Conservation (phyloP, 352 stramenopile species). For the Phytophthora uliginosa region DNA sequence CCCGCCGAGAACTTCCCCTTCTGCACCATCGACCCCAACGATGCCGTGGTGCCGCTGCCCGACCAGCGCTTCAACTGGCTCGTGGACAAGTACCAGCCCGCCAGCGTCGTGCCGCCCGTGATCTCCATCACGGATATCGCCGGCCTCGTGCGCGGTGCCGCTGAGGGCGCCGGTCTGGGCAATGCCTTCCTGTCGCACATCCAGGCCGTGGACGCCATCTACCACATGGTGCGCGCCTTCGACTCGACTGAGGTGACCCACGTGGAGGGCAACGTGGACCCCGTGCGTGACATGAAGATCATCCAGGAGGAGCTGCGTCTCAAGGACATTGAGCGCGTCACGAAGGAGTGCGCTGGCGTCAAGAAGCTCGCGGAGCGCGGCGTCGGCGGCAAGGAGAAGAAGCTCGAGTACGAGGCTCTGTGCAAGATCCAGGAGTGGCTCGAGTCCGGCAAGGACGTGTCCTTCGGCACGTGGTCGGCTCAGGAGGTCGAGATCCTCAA, state of each 20-base stretch:
- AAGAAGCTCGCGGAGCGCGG: slow-evolving; percentile 92
- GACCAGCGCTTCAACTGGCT: slow-evolving; percentile 99
- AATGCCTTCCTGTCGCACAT: slow-evolving; percentile 99
- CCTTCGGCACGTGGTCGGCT: slow-evolving; percentile 92
- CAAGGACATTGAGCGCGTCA: slow-evolving; percentile 97
- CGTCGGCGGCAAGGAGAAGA: slow-evolving; percentile 96
- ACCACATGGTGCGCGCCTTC: slow-evolving; percentile 98
- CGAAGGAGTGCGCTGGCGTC: slow-evolving; percentile 79
- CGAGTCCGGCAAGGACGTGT: slow-evolving; percentile 90
- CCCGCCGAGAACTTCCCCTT: slow-evolving; percentile 96
- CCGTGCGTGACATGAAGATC: slow-evolving; percentile 99
- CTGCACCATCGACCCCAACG: slow-evolving; percentile 99
- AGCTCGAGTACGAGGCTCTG: slow-evolving; percentile 93
- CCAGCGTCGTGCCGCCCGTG: slow-evolving; percentile 96
- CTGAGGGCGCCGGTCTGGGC: slow-evolving; percentile 98
- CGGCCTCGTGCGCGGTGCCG: slow-evolving; percentile 97
- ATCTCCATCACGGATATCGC: slow-evolving; percentile 99
- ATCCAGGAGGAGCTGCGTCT: slow-evolving; percentile 99
- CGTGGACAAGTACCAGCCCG: slow-evolving; percentile 96
- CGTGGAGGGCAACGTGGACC: slow-evolving; percentile 99
- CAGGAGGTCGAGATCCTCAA: slow-evolving; percentile 94
- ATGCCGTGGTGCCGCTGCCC: slow-evolving; percentile 96
- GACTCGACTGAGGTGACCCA: slow-evolving; percentile 99
- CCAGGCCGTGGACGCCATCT: slow-evolving; percentile 98
- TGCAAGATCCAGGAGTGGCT: slow-evolving; percentile 88